Conservation (phyloP, 306 rosid genomes). For the Rubus idaeus region DNA sequence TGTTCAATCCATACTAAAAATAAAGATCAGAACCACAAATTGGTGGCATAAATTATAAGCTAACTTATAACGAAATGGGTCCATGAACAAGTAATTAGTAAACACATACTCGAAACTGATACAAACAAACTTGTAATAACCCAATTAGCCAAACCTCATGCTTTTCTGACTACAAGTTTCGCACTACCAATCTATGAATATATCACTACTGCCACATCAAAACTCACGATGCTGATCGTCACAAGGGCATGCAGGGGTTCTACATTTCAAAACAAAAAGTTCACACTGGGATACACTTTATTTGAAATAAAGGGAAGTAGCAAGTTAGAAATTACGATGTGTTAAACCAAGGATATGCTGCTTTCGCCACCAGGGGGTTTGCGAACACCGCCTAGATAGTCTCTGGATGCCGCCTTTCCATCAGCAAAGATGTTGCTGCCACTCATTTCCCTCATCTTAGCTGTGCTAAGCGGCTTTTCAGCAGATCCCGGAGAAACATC, state of each 20-base stretch:
- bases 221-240: slow-evolving; percentile 14
- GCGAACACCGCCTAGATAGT: slow-evolving; percentile 74
- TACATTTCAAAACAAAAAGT: slow-evolving; percentile 11
- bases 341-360: slow-evolving; percentile 79
- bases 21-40: neutral
- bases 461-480: slow-evolving; percentile 77
- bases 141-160: slow-evolving; percentile 19
- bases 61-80: slow-evolving; percentile 7
- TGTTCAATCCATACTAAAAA: neutral
- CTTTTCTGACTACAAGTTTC: slow-evolving; percentile 13
- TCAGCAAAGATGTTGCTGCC: slow-evolving; percentile 92
- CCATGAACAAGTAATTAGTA: neutral
- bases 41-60: slow-evolving; percentile 4
- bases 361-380: slow-evolving; percentile 94
- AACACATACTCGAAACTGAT: slow-evolving; percentile 10
- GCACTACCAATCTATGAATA: neutral
- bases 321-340: slow-evolving; percentile 15
- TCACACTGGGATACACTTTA: slow-evolving; percentile 3
- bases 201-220: slow-evolving; percentile 18
- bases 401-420: slow-evolving; percentile 70
- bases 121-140: slow-evolving; percentile 3
- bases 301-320: neutral
- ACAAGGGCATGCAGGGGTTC: slow-evolving; percentile 13
- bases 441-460: slow-evolving; percentile 87
- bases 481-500: slow-evolving; percentile 69